Evolutionary conservation across 2,329 filamentous ascomycete genomes (phyloP).

Genomic region (Arthroderma uncinatum): DNA sequence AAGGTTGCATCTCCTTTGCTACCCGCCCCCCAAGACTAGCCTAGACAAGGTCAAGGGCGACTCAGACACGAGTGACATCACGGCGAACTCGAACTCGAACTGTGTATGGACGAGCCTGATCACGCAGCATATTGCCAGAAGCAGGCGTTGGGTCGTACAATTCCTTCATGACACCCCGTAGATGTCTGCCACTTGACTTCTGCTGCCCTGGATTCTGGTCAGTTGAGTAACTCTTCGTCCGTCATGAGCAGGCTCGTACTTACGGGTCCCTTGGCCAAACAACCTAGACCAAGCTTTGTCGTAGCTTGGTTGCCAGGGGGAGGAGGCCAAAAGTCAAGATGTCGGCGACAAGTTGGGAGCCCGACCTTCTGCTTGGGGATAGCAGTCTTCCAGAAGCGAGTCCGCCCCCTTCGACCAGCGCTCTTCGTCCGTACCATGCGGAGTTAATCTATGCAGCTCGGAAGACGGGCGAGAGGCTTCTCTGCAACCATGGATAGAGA

Average conservation of each 20-base stretch:
- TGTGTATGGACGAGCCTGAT: too few species aligned
- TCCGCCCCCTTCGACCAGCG: neutral
- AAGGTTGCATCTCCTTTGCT: slow-evolving; percentile 3
- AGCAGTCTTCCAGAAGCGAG: neutral
- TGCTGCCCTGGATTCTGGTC: too few species aligned
- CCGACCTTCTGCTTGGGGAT: too few species aligned
- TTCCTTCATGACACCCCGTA: too few species aligned
- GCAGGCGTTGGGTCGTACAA: too few species aligned
- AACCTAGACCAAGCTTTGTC: neutral
- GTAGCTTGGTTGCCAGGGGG: neutral
- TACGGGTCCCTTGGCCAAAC: neutral
- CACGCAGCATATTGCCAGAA: too few species aligned
- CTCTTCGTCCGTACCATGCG: too few species aligned
- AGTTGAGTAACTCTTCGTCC: too few species aligned
- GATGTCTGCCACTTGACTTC: too few species aligned
- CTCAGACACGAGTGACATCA: neutral
- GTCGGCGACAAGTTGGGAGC: too few species aligned
- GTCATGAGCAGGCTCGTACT: neutral
- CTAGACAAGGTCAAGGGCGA: neutral
- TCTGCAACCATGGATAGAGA: neutral
- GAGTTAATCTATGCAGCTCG: neutral
- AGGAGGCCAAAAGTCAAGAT: neutral
- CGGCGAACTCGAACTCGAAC: too few species aligned
- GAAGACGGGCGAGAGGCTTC: neutral
- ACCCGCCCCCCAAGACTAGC: neutral